These are phyloP conservation scores for Bacidia gigantensis DNA, from an alignment of 495 filamentous ascomycete genomes.

Conservation along the genomic window DNA sequence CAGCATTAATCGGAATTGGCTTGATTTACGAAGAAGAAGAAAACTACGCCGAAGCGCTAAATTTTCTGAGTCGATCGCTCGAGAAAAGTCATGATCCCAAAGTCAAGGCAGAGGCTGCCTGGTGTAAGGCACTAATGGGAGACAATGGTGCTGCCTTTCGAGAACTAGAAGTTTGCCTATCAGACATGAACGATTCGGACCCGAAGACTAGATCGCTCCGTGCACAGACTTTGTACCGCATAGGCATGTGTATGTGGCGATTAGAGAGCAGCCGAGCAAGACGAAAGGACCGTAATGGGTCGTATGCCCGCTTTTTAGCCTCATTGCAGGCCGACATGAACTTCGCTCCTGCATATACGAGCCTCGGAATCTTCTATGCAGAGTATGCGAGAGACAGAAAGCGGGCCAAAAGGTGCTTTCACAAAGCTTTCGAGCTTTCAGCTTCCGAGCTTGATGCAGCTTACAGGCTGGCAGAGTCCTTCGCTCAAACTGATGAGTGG, in stretches of 20 bases:
- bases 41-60: slow-evolving; percentile 63
- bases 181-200: slow-evolving; percentile 39
- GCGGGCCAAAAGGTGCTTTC: slow-evolving; percentile 78
- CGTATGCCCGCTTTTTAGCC: slow-evolving; percentile 71
- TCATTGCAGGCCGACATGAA: slow-evolving; percentile 79
- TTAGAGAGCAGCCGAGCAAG: slow-evolving; percentile 53
- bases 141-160: slow-evolving; percentile 47
- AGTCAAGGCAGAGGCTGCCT: slow-evolving; percentile 70
- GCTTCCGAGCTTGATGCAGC: slow-evolving; percentile 75
- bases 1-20: slow-evolving; percentile 78
- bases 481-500: slow-evolving; percentile 86
- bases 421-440: slow-evolving; percentile 93
- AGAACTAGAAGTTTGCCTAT: slow-evolving; percentile 57
- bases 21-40: slow-evolving; percentile 86
- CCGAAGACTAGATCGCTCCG: slow-evolving; percentile 53
- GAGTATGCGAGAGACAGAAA: slow-evolving; percentile 80
- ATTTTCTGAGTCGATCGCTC: slow-evolving; percentile 63
- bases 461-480: slow-evolving; percentile 68
- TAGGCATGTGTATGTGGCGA: slow-evolving; percentile 84
- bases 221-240: slow-evolving; percentile 71
- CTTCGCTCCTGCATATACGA: slow-evolving; percentile 85
- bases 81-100: slow-evolving; percentile 59
- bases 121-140: slow-evolving; percentile 77
- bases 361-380: slow-evolving; percentile 84
- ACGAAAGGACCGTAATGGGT: slow-evolving; percentile 60